A percentile compares a stretch with the other conserved stretches of the same genome.
phyloP scores from a whole-genome alignment of 2,329 filamentous ascomycete genomes.

The Fusarium devonianum region DNA sequence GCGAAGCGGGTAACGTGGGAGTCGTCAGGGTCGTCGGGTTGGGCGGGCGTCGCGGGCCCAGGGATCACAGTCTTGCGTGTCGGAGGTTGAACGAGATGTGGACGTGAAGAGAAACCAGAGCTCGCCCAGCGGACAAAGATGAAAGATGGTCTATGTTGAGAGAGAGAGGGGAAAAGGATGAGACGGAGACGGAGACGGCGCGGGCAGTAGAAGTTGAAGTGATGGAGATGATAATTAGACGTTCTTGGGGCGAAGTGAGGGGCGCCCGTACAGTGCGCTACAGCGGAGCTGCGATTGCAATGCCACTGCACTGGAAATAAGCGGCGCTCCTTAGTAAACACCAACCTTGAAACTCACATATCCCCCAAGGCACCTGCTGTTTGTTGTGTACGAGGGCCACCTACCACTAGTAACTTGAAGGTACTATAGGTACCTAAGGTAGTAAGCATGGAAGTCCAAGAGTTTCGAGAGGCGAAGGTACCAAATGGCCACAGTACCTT shows the following conservation, averaged over 20 bases:
- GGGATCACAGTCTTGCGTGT: conserved; percentile 20
- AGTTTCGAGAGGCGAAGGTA: no score
- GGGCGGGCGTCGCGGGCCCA: conserved; percentile 31
- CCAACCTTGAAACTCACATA: no score
- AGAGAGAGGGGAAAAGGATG: conserved; percentile 24
- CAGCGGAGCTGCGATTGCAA: conserved; percentile 13
- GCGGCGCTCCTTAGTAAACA: no score
- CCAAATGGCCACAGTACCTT: no score
- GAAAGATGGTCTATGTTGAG: conserved; percentile 34
- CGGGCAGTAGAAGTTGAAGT: conserved; percentile 31
- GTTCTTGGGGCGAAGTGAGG: conserved; percentile 42
- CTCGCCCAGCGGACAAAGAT: conserved; percentile 15
- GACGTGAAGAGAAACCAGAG: conserved; percentile 15
- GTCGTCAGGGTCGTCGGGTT: conserved; percentile 29
- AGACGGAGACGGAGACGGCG: conserved; percentile 36
- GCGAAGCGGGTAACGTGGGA: conserved; percentile 29
- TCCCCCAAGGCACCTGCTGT: conserved; percentile 7
- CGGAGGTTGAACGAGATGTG: conserved; percentile 18
- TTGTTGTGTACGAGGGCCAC: no score
- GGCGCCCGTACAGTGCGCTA: conserved; percentile 39
- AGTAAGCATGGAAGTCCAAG: no score
- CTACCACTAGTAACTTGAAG: no score
- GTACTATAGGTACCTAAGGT: no score
- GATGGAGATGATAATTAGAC: conserved; percentile 42
- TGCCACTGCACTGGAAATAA: not conserved